A percentile compares a stretch with the other conserved stretches of the same genome.
These are phyloP conservation scores for Yueomyces sinensis DNA, from an alignment of 805 yeast species.

Conservation along the genomic window DNA sequence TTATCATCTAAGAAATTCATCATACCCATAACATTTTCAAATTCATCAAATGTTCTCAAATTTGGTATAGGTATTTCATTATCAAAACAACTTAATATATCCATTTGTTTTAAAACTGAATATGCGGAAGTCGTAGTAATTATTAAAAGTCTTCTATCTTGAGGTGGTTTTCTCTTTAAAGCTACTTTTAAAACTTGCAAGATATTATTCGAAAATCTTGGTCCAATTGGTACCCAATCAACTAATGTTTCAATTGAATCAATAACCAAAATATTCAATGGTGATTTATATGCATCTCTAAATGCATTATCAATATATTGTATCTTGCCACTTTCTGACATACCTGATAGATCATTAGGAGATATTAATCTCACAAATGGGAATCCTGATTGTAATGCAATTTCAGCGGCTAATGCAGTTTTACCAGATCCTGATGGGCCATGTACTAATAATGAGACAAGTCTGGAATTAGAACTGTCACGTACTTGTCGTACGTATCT, in stretches of 20 bases:
- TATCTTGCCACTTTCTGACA: constrained; percentile 80
- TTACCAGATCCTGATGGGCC: constrained; percentile 95
- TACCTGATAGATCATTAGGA: constrained; percentile 82
- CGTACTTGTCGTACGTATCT: constrained; percentile 73
- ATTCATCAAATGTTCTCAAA: constrained; percentile 51
- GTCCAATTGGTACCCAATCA: constrained; percentile 95
- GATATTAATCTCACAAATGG: constrained; percentile 85
- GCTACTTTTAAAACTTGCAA: constrained; percentile 75
- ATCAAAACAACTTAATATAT: constrained; percentile 68
- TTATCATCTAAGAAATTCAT: constrained; percentile 47
- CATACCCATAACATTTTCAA: constrained; percentile 57
- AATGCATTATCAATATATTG: constrained; percentile 78
- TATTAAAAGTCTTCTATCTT: constrained; percentile 72
- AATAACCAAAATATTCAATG: constrained; percentile 75
- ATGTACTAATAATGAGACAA: constrained; percentile 70
- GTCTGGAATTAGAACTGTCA: constrained; percentile 59
- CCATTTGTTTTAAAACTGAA: constrained; percentile 72
- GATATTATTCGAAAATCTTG: constrained; percentile 82
- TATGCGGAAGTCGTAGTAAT: constrained; percentile 83
- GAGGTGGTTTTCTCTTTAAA: constrained; percentile 73
- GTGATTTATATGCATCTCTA: constrained; percentile 90
- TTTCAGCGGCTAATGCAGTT: constrained; percentile 82
- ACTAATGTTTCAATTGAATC: constrained; percentile 86
- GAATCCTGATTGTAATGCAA: constrained; percentile 74
- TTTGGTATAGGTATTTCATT: constrained; percentile 81